phyloP scores from a whole-genome alignment of 352 stramenopile species.

The Achlya hypogyna region DNA sequence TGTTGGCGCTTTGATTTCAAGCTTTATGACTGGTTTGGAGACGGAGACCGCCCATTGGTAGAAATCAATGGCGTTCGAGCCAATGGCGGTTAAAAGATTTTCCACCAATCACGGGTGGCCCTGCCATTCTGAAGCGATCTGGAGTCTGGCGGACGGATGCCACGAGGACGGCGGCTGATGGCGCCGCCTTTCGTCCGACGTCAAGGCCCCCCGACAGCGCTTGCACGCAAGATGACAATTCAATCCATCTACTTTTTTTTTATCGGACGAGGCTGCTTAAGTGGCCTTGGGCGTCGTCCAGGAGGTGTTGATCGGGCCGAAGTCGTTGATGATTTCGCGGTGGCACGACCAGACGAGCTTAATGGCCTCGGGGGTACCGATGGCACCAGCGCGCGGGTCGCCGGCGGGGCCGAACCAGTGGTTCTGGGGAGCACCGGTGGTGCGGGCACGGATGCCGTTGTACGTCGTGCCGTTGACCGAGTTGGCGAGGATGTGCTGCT shows the following conservation, averaged over 20 bases:
- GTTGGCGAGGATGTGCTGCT: slow-evolving; percentile 89
- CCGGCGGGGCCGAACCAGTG: slow-evolving; percentile 96
- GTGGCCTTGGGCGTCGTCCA: slow-evolving; percentile 79
- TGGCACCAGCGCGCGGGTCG: slow-evolving; percentile 93
- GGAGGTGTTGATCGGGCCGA: slow-evolving; percentile 50
- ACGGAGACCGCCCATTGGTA: slow-evolving; percentile 5
- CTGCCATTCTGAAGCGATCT: too few species aligned
- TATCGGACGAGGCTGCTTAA: slow-evolving; percentile 29
- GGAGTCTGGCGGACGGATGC: too few species aligned
- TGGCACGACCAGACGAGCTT: slow-evolving; percentile 98
- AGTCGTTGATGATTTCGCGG: slow-evolving; percentile 95
- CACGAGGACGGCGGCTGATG: too few species aligned
- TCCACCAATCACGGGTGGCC: too few species aligned
- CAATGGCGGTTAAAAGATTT: neutral
- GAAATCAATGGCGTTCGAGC: neutral
- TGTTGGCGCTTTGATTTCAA: slow-evolving; percentile 7
- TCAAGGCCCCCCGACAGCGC: too few species aligned
- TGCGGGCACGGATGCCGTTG: slow-evolving; percentile 91
- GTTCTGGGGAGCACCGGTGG: slow-evolving; percentile 92
- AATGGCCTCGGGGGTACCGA: slow-evolving; percentile 97
- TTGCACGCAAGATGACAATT: too few species aligned
- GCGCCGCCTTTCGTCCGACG: too few species aligned
- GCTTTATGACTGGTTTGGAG: slow-evolving; percentile 21
- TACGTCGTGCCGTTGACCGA: slow-evolving; percentile 99
- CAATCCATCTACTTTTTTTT: neutral